Evolutionary conservation across 768 basidiomycete genomes (phyloP).

Genomic region (Panellus pusillus): DNA sequence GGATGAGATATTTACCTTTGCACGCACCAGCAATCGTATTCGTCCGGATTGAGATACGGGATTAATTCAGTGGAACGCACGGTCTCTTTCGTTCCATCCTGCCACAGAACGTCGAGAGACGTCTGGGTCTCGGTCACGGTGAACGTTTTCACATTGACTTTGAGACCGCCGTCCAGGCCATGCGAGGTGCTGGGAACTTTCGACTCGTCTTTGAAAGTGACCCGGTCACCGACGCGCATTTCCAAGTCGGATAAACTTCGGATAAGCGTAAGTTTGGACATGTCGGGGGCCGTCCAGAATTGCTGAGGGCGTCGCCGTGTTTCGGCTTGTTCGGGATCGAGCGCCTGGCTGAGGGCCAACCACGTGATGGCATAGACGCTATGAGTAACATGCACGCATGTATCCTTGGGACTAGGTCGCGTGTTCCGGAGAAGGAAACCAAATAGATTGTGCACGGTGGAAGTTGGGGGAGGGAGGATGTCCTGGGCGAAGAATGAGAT

Average conservation of each 20-base stretch:
- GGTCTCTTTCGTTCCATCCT: constrained; percentile 72
- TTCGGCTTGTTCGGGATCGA: constrained; percentile 57
- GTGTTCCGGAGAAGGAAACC: constrained; percentile 45
- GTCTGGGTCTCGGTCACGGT: constrained; percentile 73
- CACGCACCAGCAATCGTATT: constrained; percentile 94
- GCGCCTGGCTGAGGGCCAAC: constrained; percentile 87
- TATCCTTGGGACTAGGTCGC: constrained; percentile 49
- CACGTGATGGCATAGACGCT: constrained; percentile 80
- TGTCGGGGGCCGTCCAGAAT: constrained; percentile 71
- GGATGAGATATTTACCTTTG: no score
- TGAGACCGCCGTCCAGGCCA: constrained; percentile 46
- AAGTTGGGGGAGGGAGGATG: constrained; percentile 58
- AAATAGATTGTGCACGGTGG: constrained; percentile 45
- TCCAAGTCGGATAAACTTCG: constrained; percentile 59
- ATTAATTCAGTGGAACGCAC: constrained; percentile 65
- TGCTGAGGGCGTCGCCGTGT: constrained; percentile 63
- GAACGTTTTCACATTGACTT: constrained; percentile 51
- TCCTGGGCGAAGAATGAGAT: constrained; percentile 43
- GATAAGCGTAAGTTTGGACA: constrained; percentile 63
- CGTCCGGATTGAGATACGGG: constrained; percentile 85
- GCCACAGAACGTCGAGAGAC: constrained; percentile 79
- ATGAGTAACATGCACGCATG: constrained; percentile 71
- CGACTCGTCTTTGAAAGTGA: constrained; percentile 52
- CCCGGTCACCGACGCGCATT: constrained; percentile 73
- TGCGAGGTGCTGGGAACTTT: constrained; percentile 61